Evolutionary conservation across 805 yeast species (phyloP).

Genomic region (Cyberlindnera suaveolens): DNA sequence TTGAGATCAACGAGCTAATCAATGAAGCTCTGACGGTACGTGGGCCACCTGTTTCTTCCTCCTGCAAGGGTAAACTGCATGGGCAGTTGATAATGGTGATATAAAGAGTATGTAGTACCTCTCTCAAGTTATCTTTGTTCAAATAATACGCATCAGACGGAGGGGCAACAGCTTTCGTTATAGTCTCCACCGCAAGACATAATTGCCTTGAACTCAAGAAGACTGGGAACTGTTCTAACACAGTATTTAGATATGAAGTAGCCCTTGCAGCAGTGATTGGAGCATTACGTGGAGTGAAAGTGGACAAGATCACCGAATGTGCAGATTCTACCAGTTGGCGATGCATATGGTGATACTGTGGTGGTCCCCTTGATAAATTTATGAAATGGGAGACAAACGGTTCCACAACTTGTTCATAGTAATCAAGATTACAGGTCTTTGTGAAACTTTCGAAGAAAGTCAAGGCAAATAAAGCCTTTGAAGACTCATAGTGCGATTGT

Average conservation of each 20-base stretch:
- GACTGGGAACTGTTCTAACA: constrained; percentile 50
- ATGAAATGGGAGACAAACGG: constrained; percentile 24
- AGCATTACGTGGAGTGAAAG: constrained; percentile 21
- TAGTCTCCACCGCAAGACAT: constrained; percentile 48
- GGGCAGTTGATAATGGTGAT: constrained; percentile 34
- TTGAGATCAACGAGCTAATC: constrained; percentile 38
- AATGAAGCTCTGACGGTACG: constrained; percentile 41
- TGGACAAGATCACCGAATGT: constrained; percentile 52
- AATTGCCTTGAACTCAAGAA: constrained; percentile 49
- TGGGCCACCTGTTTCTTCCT: constrained; percentile 16
- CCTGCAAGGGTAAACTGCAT: constrained; percentile 24
- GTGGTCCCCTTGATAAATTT: constrained; percentile 6
- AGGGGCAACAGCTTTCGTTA: constrained; percentile 40
- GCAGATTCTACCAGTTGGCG: constrained; percentile 47
- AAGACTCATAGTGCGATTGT: constrained; percentile 22
- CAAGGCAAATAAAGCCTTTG: constrained; percentile 24
- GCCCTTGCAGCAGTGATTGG: constrained; percentile 21
- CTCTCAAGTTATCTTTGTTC: constrained; percentile 24
- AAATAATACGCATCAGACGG: constrained; percentile 28
- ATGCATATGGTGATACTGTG: constrained; percentile 8
- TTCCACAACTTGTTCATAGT: constrained; percentile 28
- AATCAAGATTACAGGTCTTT: constrained; percentile 27
- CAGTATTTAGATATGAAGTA: constrained; percentile 38
- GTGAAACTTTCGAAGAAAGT: constrained; percentile 28
- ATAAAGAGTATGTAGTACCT: constrained; percentile 38